Percentiles rank a stretch among this genome's conserved stretches.
Evolutionary conservation across 495 filamentous ascomycete genomes (phyloP).

Genomic region (Schizothecium vesticola): DNA sequence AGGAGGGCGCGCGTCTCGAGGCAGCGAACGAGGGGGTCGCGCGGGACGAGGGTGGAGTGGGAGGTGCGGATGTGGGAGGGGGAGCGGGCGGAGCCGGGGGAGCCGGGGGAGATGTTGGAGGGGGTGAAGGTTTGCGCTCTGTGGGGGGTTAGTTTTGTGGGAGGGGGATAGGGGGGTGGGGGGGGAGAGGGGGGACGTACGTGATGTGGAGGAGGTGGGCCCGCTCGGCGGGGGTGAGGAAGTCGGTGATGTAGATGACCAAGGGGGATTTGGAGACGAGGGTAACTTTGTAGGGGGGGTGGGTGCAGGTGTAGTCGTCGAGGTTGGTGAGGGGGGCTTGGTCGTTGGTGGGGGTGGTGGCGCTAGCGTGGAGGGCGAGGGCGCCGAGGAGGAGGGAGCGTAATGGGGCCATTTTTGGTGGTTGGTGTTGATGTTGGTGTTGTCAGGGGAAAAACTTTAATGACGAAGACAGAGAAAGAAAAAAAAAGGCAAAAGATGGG

Average conservation of each 20-base stretch:
- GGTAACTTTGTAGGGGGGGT: constrained; percentile 44
- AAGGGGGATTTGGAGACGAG: constrained; percentile 51
- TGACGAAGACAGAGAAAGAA: too few species aligned
- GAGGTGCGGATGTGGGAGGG: constrained; percentile 38
- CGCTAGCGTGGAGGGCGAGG: constrained; percentile 3
- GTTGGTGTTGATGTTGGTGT: background rate
- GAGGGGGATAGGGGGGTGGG: background rate
- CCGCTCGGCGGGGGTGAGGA: constrained; percentile 39
- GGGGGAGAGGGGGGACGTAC: constrained; percentile 26
- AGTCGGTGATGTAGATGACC: constrained; percentile 51
- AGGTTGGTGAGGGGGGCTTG: constrained; percentile 6
- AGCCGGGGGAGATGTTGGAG: constrained; percentile 29
- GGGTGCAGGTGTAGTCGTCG: constrained; percentile 30
- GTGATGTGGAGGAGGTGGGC: constrained; percentile 38
- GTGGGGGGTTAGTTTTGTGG: background rate
- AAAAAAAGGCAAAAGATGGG: background rate
- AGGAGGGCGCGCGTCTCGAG: constrained; percentile 60
- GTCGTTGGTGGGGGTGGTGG: constrained; percentile 7
- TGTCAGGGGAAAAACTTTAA: background rate
- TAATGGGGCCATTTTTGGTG: constrained; percentile 12
- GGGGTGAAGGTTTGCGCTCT: constrained; percentile 41
- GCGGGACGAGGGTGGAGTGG: constrained; percentile 40
- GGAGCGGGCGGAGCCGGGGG: constrained; percentile 19
- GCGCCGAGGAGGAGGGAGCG: constrained; percentile 14
- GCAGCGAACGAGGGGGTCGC: constrained; percentile 58